Percentiles rank a stretch among this genome's conserved stretches.
These are phyloP conservation scores for Cladochytrium tenue DNA, from an alignment of 371 early-diverging fungal species.

Conservation along the genomic window DNA sequence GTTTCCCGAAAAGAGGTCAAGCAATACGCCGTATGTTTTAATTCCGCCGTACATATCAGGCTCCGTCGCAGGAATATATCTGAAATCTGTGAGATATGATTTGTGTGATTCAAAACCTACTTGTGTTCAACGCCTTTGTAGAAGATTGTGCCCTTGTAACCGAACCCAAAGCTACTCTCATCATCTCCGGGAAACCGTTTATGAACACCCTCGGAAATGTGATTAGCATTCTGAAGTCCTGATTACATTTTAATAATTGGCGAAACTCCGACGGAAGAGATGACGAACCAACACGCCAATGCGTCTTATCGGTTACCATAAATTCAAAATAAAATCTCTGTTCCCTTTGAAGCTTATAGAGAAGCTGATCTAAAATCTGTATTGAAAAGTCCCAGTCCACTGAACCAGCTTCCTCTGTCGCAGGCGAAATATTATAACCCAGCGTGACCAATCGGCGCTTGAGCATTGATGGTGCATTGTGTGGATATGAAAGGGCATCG, in stretches of 20 bases:
- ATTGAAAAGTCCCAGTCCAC: conserved; percentile 33
- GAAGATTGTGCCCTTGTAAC: conserved; percentile 21
- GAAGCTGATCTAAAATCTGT: conserved; percentile 37
- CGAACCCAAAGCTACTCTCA: conserved; percentile 43
- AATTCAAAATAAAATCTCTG: conserved; percentile 49
- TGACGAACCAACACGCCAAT: conserved; percentile 42
- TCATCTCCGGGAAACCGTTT: conserved; percentile 37
- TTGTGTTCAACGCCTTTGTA: conserved; percentile 16
- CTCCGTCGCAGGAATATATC: no score
- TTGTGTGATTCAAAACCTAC: conserved; percentile 9
- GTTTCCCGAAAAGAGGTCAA: conserved; percentile 39
- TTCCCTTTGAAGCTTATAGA: conserved; percentile 31
- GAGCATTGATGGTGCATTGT: conserved; percentile 34
- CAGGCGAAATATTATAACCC: conserved; percentile 38
- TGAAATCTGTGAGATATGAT: no score
- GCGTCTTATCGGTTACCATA: conserved; percentile 30
- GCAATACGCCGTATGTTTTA: conserved; percentile 43
- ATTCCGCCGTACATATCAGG: conserved; percentile 30
- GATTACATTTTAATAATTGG: not conserved
- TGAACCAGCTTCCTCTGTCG: conserved; percentile 29
- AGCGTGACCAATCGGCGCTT: conserved; percentile 37
- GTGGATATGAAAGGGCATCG: conserved; percentile 42
- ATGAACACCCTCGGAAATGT: conserved; percentile 7
- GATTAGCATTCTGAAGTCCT: not conserved
- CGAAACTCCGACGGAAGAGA: not conserved